A percentile compares a stretch with the other conserved stretches of the same genome.
These are phyloP conservation scores for Scedosporium apiospermum DNA, from an alignment of 2,329 filamentous ascomycete species.

Conservation along the genomic window DNA sequence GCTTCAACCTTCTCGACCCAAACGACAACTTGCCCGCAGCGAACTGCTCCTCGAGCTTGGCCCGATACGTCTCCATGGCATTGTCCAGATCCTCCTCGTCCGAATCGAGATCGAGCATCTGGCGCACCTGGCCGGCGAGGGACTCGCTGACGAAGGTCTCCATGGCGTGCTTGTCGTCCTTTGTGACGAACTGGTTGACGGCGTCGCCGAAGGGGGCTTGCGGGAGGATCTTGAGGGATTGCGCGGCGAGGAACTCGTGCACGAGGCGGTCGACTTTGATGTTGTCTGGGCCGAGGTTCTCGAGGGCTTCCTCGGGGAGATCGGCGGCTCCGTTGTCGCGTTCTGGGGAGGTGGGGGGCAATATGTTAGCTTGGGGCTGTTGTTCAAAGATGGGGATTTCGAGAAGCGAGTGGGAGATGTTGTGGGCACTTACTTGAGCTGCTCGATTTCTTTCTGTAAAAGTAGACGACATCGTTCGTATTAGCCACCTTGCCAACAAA, in stretches of 20 bases:
- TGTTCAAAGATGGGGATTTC: conserved; percentile 18
- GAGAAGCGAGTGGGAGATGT: background rate
- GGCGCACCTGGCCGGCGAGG: conserved; percentile 58
- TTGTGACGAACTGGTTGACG: conserved; percentile 85
- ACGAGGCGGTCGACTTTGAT: conserved; percentile 87
- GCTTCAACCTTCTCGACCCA: conserved; percentile 48
- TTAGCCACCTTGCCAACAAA: conserved; percentile 91
- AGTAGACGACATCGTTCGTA: conserved; percentile 85
- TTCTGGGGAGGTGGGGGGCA: conserved; percentile 11
- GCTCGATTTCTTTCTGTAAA: conserved; percentile 77
- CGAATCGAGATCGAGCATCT: conserved; percentile 56
- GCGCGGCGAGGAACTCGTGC: conserved; percentile 73
- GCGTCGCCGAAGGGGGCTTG: conserved; percentile 90
- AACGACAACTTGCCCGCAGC: conserved; percentile 48
- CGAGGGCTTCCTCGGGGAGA: conserved; percentile 49
- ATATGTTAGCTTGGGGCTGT: conserved; percentile 9
- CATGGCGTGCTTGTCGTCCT: conserved; percentile 91
- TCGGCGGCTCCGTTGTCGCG: conserved; percentile 41
- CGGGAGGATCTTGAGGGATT: conserved; percentile 85
- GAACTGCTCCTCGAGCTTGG: conserved; percentile 62
- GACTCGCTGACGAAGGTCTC: conserved; percentile 68
- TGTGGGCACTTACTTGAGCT: conserved; percentile 27
- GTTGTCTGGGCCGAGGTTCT: conserved; percentile 34
- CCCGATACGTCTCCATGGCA: conserved; percentile 65
- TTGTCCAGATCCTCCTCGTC: conserved; percentile 59